These are phyloP conservation scores for Xylariaceae sp. DNA, from an alignment of 2,329 filamentous ascomycete species.

Conservation along the genomic window DNA sequence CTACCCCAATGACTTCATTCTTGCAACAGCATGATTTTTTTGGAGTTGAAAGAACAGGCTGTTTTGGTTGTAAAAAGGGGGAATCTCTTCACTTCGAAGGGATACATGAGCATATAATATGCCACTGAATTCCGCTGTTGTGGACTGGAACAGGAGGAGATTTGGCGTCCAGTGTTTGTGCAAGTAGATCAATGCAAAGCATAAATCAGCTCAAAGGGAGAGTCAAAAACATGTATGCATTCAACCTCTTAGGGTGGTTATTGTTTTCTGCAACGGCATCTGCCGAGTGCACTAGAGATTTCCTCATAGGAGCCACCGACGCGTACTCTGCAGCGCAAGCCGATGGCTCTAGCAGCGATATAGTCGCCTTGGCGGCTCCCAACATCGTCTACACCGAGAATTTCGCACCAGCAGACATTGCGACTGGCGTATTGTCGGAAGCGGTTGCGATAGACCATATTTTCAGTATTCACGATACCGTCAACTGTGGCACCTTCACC, in stretches of 20 bases:
- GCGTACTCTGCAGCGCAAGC: slow-evolving; percentile 31
- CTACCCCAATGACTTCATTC: slow-evolving; percentile 1
- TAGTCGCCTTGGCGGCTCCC: slow-evolving; percentile 15
- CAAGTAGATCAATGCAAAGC: too few relatives aligned
- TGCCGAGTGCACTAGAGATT: slow-evolving; percentile 24
- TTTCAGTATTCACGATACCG: slow-evolving; percentile 39
- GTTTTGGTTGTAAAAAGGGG: slow-evolving; percentile 5
- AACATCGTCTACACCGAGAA: slow-evolving; percentile 39
- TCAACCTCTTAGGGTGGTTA: slow-evolving; percentile 8
- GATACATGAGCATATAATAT: slow-evolving; percentile 1
- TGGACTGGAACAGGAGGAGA: not conserved
- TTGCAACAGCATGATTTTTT: slow-evolving; percentile 3
- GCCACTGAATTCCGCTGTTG: not conserved
- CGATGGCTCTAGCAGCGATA: slow-evolving; percentile 20
- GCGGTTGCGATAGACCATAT: slow-evolving; percentile 38
- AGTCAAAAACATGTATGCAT: slow-evolving; percentile 4
- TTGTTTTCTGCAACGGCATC: slow-evolving; percentile 13
- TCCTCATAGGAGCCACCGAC: slow-evolving; percentile 28
- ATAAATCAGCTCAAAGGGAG: too few relatives aligned
- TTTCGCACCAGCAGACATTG: slow-evolving; percentile 29
- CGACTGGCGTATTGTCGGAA: slow-evolving; percentile 32
- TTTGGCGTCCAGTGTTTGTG: too few relatives aligned
- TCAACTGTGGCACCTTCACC: slow-evolving; percentile 44
- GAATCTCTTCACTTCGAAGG: not conserved
- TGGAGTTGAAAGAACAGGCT: slow-evolving; percentile 16